phyloP scores from a whole-genome alignment of 345 rosid species.

The Populus tremula region DNA sequence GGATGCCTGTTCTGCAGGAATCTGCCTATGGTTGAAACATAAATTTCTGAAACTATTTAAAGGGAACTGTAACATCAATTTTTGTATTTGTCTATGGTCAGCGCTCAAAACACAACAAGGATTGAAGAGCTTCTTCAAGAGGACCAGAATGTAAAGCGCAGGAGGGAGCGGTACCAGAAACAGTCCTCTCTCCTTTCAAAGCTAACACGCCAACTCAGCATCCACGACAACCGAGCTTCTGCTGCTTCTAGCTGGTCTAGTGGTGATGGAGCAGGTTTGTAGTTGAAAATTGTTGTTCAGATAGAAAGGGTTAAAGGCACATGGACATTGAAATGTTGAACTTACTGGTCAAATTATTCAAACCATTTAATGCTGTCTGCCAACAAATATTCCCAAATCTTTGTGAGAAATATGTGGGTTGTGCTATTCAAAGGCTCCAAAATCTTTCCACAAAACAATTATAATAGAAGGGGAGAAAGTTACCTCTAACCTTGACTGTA shows the following conservation, averaged over 20 bases:
- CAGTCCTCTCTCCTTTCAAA: conserved; percentile 79
- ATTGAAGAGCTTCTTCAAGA: conserved; percentile 89
- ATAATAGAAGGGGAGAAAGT: background rate
- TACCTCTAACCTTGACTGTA: background rate
- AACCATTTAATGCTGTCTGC: background rate
- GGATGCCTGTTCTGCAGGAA: background rate
- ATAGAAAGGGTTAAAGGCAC: background rate
- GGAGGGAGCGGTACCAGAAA: conserved; percentile 75
- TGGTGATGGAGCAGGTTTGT: conserved; percentile 47
- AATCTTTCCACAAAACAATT: background rate
- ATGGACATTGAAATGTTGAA: background rate
- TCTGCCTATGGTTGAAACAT: background rate
- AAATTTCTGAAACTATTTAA: background rate
- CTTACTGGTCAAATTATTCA: background rate
- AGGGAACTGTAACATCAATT: background rate
- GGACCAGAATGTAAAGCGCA: conserved; percentile 73
- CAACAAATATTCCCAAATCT: background rate
- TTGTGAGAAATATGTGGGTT: background rate
- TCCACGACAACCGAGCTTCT: conserved; percentile 88
- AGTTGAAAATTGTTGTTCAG: background rate
- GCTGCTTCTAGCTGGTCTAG: conserved; percentile 74
- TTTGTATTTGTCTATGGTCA: conserved; percentile 12
- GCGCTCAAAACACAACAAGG: conserved; percentile 68
- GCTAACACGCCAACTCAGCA: conserved; percentile 74
- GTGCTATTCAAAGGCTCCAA: background rate